phyloP scores from a whole-genome alignment of 2,329 filamentous ascomycete genomes.

The Ampelomyces quisqualis region DNA sequence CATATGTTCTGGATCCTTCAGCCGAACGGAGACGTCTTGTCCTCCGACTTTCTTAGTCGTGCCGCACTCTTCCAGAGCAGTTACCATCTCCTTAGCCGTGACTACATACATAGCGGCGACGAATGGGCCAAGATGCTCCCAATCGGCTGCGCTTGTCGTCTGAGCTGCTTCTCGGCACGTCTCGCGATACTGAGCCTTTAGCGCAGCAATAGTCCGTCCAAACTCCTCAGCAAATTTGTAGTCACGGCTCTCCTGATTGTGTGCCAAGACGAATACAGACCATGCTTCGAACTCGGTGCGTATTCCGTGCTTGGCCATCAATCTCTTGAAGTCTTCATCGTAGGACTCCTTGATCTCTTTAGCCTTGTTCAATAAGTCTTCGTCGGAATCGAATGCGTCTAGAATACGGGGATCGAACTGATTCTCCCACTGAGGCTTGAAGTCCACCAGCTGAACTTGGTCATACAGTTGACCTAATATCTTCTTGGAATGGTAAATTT shows the following conservation, averaged over 20 bases:
- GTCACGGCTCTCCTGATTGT: constrained; percentile 69
- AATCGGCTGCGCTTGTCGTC: constrained; percentile 37
- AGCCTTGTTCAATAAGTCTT: constrained; percentile 59
- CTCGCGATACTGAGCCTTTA: constrained; percentile 70
- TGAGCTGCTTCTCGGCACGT: constrained; percentile 67
- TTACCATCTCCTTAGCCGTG: constrained; percentile 68
- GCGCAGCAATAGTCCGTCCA: constrained; percentile 62
- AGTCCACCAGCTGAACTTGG: constrained; percentile 66
- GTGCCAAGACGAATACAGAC: constrained; percentile 78
- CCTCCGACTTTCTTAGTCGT: constrained; percentile 45
- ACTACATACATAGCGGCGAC: constrained; percentile 86
- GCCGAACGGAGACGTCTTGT: constrained; percentile 39
- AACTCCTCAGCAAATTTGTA: constrained; percentile 89
- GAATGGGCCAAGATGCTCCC: constrained; percentile 62
- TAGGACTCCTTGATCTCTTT: constrained; percentile 72
- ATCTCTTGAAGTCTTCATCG: constrained; percentile 70
- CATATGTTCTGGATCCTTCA: constrained; percentile 57
- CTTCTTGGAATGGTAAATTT: constrained; percentile 65
- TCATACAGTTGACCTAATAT: constrained; percentile 84
- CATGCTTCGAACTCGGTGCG: constrained; percentile 88
- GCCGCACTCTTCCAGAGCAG: constrained; percentile 57
- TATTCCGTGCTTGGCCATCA: constrained; percentile 85
- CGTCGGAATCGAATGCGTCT: constrained; percentile 58
- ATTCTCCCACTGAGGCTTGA: constrained; percentile 69
- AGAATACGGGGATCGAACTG: constrained; percentile 77